Evolutionary conservation across 1,139 yeast genomes (phyloP).

Genomic region (Pichia sp.): DNA sequence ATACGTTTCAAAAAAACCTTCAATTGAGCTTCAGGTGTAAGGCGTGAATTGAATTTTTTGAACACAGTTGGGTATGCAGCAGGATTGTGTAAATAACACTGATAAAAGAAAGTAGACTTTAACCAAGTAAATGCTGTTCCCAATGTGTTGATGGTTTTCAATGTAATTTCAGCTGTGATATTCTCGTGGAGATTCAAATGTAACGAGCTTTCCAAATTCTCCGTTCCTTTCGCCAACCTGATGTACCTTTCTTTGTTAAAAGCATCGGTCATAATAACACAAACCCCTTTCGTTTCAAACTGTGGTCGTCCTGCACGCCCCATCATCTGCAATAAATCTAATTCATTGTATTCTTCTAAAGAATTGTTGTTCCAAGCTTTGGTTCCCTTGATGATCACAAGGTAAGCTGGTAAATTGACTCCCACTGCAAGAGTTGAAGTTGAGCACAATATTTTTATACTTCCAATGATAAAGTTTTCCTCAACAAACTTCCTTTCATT

Average conservation of each 20-base stretch:
- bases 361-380: slow-evolving; percentile 44
- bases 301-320: slow-evolving; percentile 75
- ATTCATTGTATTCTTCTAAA: slow-evolving; percentile 36
- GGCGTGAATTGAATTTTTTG: slow-evolving; percentile 2
- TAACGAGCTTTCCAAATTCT: slow-evolving; percentile 47
- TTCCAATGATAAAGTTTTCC: slow-evolving; percentile 40
- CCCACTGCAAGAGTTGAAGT: slow-evolving; percentile 92
- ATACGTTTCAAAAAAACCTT: slow-evolving; percentile 32
- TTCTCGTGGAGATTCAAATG: slow-evolving; percentile 43
- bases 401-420: slow-evolving; percentile 90
- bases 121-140: slow-evolving; percentile 48
- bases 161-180: slow-evolving; percentile 47
- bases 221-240: slow-evolving; percentile 40
- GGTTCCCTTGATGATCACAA: slow-evolving; percentile 91
- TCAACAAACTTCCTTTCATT: slow-evolving; percentile 46
- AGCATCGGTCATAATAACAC: slow-evolving; percentile 48
- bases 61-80: slow-evolving; percentile 32
- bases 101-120: slow-evolving; percentile 48
- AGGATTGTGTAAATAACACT: slow-evolving; percentile 41
- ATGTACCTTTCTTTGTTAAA: slow-evolving; percentile 38
- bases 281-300: slow-evolving; percentile 49
- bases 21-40: slow-evolving; percentile 21
- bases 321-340: slow-evolving; percentile 83
- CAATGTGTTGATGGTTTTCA: slow-evolving; percentile 38
- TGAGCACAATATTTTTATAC: slow-evolving; percentile 44